Conservation (phyloP, 2,329 filamentous ascomycete genomes). For the Graphilbum sp. region DNA sequence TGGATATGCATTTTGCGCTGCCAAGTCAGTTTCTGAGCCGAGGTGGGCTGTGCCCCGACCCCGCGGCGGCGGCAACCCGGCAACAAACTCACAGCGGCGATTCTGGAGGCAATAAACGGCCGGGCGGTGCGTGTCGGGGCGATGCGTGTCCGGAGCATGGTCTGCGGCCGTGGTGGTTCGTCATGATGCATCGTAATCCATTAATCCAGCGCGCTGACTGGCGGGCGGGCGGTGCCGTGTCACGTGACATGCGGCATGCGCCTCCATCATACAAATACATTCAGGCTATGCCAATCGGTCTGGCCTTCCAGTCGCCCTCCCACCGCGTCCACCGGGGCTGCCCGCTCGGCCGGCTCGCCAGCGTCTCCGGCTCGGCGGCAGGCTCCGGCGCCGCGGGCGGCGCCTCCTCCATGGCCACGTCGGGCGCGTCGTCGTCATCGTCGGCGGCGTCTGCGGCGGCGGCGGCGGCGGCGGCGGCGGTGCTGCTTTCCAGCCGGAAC, state of each 20-base stretch:
- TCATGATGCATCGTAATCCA: too few species aligned
- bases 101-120: too few species aligned
- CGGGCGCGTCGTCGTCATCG: too few species aligned
- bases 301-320: conserved; percentile 36
- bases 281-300: conserved; percentile 41
- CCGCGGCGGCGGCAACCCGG: too few species aligned
- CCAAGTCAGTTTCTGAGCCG: conserved; percentile 8
- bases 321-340: conserved; percentile 30
- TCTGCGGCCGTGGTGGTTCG: too few species aligned
- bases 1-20: conserved; percentile 62
- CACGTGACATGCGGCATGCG: too few species aligned
- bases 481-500: background rate
- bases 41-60: too few species aligned
- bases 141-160: background rate
- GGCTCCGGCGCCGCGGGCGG: conserved; percentile 2
- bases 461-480: background rate
- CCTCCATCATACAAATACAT: too few species aligned
- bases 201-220: too few species aligned
- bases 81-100: background rate
- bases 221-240: too few species aligned
- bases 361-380: background rate
- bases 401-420: conserved; percentile 1
- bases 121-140: too few species aligned
- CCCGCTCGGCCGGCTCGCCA: background rate
- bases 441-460: background rate